Evolutionary conservation across 371 early-diverging fungal genomes (phyloP), one percentile per base, ranked within the genome.

Genomic region (Catenaria anguillulae): DNA sequence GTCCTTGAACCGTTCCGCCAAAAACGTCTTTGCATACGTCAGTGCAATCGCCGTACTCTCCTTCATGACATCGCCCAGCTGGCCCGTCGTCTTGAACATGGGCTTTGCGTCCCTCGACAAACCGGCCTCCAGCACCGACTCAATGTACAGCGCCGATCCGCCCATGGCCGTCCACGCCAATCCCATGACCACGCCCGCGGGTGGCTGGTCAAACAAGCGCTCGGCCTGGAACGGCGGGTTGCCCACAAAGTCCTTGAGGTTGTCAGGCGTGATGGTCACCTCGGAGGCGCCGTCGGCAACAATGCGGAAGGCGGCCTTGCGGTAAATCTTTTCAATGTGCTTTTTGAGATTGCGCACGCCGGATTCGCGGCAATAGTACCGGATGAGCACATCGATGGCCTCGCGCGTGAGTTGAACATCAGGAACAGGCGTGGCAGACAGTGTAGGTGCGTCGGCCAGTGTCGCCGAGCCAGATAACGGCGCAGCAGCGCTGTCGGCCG

Each of bases 21-120:
- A 62, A 55, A 89, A 69, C 33, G 89, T 80, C 67, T 88, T 88
- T 24, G 92, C 87, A 74, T 77, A 94, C 0, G 95, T 94, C 73
- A 94, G 93, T 0, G 98, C 94, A 63, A 97, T 91, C 24, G 83
- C 85, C 10, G 90, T 79, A n/a, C 89, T 88, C 71, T 97, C 98
- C 75, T 96, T 93, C 97, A 97, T 97, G 33, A 97, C 97, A 71
- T 94, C 93, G 42, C 97, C 97, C 64, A 97, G 77, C 68, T 97
- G 94, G 29, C 97, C 98, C 2, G 98, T 95, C 62, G 78, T 82
- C 54, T 67, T 66, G 45, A 89, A 79, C 33, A 74, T 68, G 54
- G 90, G 86, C 35, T 81, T 81, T 15, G 81, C 80, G 58, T 81
- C 79, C n/a, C 76, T 75, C 12, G 71, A 65, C 24, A 84, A 71